phyloP scores from a whole-genome alignment of 257 asterid species.

The Agastache rugosa region DNA sequence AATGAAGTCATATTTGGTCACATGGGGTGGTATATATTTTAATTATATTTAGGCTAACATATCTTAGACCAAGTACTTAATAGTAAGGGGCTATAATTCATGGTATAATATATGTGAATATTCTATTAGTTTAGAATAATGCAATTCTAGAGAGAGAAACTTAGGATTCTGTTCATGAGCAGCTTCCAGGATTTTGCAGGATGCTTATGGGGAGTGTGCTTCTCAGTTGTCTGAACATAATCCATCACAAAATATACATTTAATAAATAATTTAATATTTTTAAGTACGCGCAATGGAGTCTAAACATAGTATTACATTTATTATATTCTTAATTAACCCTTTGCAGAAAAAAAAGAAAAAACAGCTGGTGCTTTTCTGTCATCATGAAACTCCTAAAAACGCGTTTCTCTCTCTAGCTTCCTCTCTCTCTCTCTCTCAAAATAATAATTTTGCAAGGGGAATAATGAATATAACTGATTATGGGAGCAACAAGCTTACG shows the following conservation, averaged over 20 bases:
- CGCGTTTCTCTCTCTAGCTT: slow-evolving; percentile 50
- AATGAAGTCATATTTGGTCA: slow-evolving; percentile 36
- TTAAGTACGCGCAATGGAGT: slow-evolving; percentile 45
- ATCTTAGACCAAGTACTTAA: slow-evolving; percentile 41
- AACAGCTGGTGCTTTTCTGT: slow-evolving; percentile 73
- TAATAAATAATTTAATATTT: neutral
- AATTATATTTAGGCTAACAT: slow-evolving; percentile 27
- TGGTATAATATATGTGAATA: slow-evolving; percentile 28
- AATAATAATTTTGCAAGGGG: neutral
- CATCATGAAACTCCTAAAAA: slow-evolving; percentile 47
- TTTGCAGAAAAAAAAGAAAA: slow-evolving; percentile 33
- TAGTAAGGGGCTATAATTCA: slow-evolving; percentile 23
- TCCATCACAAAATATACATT: neutral
- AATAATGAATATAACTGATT: slow-evolving; percentile 35
- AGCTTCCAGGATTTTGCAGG: slow-evolving; percentile 67
- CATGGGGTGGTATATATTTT: slow-evolving; percentile 35
- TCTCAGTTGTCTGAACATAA: slow-evolving; percentile 37
- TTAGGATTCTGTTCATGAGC: slow-evolving; percentile 55
- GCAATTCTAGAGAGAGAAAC: slow-evolving; percentile 39
- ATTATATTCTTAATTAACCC: slow-evolving; percentile 12
- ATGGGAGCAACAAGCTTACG: slow-evolving; percentile 42
- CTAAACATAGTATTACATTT: slow-evolving; percentile 31
- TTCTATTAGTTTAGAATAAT: slow-evolving; percentile 25
- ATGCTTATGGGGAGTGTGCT: slow-evolving; percentile 42
- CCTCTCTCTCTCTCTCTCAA: slow-evolving; percentile 30